Base-by-base conservation (phyloP, 2,329 filamentous ascomycete species). In the Epichloe festucae region DNA sequence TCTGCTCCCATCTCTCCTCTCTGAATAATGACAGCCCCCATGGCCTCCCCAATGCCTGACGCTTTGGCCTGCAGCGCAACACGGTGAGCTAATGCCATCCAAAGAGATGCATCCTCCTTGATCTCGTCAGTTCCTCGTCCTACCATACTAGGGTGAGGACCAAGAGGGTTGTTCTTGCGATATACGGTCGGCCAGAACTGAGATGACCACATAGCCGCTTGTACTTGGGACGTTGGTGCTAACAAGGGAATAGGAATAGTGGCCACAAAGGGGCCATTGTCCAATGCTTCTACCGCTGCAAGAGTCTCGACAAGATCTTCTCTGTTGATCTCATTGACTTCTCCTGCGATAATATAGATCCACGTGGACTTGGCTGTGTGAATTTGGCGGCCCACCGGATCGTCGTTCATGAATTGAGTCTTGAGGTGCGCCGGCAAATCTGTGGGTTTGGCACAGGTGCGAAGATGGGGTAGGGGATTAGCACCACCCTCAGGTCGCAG, bases 121-220 rank as follows among this genome's bases (percentile, higher is more conserved):
- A 94, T 79, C 54, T 87, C 82, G 12, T 82, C 77, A 40, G 84
- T 83, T 31, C 84, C 81, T 53, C 84, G 81, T 42, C 78, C 73
- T 52, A 91, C 80, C 63, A 86, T 78, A 61, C 82, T 81, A 55
- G 87, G 87, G 63, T 94, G 88, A 17, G 88, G 87, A 4, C 88
- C 88, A 53, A 90, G 86, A 2, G 87, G 87, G 62, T 93, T 93
- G 58, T 85, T 90, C 70, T 89, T 89, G 56, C 87, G 84, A 69
- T 93, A 94, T 47, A 90, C 80, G 1, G 84, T 85, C 12, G 88
- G 88, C 88, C 88, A 94, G 65, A 88, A 91, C 58, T 83, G 76
- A 36, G 78, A 73, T 27, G 81, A 84, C 87, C 87, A 93, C 63
- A 79, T 72, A 27, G 78, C 78, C 8, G 88, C 86, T 65, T 91